Base-by-base conservation (phyloP, 176 grass and related monocot species). In the Pharus latifolius region DNA sequence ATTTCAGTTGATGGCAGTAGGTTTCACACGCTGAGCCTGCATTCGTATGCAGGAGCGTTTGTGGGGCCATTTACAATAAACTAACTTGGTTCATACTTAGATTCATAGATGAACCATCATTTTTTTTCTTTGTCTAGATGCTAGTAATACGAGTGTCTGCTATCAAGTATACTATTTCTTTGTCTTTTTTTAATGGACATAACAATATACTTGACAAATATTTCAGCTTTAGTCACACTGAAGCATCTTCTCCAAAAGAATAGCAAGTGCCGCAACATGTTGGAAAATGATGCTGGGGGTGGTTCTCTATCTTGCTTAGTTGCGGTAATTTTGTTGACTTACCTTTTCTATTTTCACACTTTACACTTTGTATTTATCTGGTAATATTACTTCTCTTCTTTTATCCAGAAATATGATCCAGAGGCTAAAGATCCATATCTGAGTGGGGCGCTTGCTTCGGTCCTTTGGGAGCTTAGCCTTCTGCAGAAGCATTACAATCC, bases 161-260 rank as follows among this genome's bases (percentile, higher is more conserved):
- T 55, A 28, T 80, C 10, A 15, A 65, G 14, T 3, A n/a, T 32
- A 48, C 17, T 57, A 3, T n/a, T 63, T 65, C 28, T n/a, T 24
- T 6, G 6, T 49, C 22, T 41, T 10, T 80, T n/a, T 8, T 81
- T 17, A 45, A 15, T 4, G 22, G 24, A 51, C 58, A 9, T 64
- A 42, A 45, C 58, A 43, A 13, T 73, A 49, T 67, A 48, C 54
- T 72, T 54, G 31, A 15, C 33, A 6, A 52, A 70, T 76, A 49
- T 75, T 88, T 72, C 78, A 92, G 89, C 89, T 10, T 78, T 97
- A 51, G 68, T 91, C 64, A 92, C 89, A 67, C 44, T 97, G 56
- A 97, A 84, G 74, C 93, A 92, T 89, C 93, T 92, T 26, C 68
- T 92, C 37, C 86, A 90, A 80, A 97, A 90, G 78, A 92, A 92